Conservation (phyloP, 352 stramenopile genomes). For the Phytophthora hibernalis region DNA sequence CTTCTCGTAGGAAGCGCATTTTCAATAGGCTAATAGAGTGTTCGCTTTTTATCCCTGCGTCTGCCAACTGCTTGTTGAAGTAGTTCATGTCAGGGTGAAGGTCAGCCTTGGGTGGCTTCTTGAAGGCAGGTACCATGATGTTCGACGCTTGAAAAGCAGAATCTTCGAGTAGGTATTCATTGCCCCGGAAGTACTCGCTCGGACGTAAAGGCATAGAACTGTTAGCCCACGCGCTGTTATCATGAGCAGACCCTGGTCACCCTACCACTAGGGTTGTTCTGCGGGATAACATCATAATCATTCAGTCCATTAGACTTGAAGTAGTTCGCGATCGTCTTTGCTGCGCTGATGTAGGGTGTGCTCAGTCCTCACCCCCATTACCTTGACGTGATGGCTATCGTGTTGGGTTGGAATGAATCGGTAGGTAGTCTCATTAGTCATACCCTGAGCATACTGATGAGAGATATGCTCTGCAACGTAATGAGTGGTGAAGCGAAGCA, state of each 20-base stretch:
- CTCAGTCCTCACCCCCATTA: too few species aligned
- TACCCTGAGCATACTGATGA: too few species aligned
- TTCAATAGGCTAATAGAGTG: conserved; percentile 34
- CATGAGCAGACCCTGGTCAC: neutral
- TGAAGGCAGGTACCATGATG: conserved; percentile 29
- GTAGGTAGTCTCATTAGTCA: too few species aligned
- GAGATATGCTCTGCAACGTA: too few species aligned
- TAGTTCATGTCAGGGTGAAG: conserved; percentile 21
- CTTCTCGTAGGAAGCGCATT: conserved; percentile 29
- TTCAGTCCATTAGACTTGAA: too few species aligned
- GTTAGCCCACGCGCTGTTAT: conserved; percentile 15
- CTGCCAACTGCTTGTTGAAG: conserved; percentile 30
- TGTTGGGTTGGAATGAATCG: too few species aligned
- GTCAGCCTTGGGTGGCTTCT: conserved; percentile 16
- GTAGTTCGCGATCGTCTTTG: too few species aligned
- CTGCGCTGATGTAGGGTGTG: too few species aligned
- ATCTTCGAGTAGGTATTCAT: conserved; percentile 30
- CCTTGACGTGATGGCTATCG: too few species aligned
- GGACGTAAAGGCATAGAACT: neutral
- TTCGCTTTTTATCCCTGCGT: conserved; percentile 28
- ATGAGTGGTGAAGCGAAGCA: too few species aligned
- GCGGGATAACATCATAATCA: too few species aligned
- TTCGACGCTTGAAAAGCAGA: conserved; percentile 27
- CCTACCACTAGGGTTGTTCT: too few species aligned
- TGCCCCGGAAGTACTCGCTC: conserved; percentile 9